Percentiles rank a stretch among this genome's conserved stretches.
Evolutionary conservation across 768 basidiomycete species (phyloP).

Genomic region (Clathrus columnatus): DNA sequence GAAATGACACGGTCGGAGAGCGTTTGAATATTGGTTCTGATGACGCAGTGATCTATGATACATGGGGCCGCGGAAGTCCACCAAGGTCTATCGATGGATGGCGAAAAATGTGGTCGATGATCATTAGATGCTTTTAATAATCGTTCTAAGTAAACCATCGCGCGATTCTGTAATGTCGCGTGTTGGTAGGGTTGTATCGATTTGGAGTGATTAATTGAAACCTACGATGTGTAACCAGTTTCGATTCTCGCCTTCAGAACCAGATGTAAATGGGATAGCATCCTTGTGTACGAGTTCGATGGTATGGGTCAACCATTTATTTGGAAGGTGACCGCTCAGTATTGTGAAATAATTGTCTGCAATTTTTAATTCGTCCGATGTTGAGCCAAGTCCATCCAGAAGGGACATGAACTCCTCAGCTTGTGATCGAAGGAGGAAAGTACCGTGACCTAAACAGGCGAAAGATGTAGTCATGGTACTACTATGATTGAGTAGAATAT

Average conservation of each 20-base stretch:
- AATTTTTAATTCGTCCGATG: slow-evolving; percentile 48
- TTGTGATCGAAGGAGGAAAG: slow-evolving; percentile 38
- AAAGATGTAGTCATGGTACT: slow-evolving; percentile 42
- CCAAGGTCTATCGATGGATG: slow-evolving; percentile 1
- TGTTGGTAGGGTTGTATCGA: too few species aligned
- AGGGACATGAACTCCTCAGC: slow-evolving; percentile 42
- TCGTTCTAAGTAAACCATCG: not conserved
- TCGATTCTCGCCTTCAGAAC: slow-evolving; percentile 45
- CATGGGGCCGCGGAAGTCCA: slow-evolving; percentile 27
- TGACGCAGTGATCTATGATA: slow-evolving; percentile 34
- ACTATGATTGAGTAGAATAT: slow-evolving; percentile 18
- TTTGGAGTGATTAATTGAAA: slow-evolving; percentile 9
- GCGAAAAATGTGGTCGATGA: not conserved
- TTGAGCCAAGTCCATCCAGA: slow-evolving; percentile 29
- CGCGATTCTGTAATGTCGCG: not conserved
- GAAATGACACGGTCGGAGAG: slow-evolving; percentile 27
- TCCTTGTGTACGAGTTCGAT: slow-evolving; percentile 50
- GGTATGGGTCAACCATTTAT: slow-evolving; percentile 59
- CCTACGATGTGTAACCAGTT: slow-evolving; percentile 54
- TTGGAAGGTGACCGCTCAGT: slow-evolving; percentile 44
- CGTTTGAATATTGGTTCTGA: slow-evolving; percentile 44
- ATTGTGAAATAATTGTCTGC: slow-evolving; percentile 65
- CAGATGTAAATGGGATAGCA: slow-evolving; percentile 46
- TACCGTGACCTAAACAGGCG: slow-evolving; percentile 60
- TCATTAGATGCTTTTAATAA: not conserved